Evolutionary conservation across 2,329 filamentous ascomycete species (phyloP).

Genomic region (Emergomyces africanus): DNA sequence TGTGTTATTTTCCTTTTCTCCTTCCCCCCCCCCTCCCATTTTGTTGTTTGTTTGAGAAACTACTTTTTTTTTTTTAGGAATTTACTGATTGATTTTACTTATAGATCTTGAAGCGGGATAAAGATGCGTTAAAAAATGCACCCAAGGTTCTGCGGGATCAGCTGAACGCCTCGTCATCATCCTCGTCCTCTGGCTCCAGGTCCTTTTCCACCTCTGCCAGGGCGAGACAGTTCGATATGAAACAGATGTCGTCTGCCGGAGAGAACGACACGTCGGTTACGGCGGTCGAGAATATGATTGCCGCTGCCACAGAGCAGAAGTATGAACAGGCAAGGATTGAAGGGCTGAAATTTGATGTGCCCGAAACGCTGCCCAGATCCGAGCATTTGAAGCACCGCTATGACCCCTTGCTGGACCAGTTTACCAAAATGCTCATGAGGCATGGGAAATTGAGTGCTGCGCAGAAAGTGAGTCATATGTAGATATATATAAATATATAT

Average conservation of each 20-base stretch:
- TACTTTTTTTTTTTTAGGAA: neutral
- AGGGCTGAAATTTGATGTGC: constrained; percentile 69
- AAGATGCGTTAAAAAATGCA: constrained; percentile 47
- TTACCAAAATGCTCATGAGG: constrained; percentile 82
- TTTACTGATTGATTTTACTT: neutral
- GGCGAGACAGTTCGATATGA: constrained; percentile 18
- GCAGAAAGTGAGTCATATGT: constrained; percentile 52
- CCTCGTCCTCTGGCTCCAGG: constrained; percentile 23
- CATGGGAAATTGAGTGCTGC: constrained; percentile 82
- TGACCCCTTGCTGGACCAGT: constrained; percentile 69
- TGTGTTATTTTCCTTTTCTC: constrained; percentile 1
- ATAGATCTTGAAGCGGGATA: constrained; percentile 52
- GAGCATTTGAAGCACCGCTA: constrained; percentile 67
- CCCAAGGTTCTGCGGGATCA: constrained; percentile 53
- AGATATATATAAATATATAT: neutral
- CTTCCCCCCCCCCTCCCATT: neutral
- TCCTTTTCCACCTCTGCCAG: constrained; percentile 46
- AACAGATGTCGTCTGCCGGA: constrained; percentile 3
- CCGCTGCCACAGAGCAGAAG: constrained; percentile 17
- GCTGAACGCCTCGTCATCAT: constrained; percentile 10
- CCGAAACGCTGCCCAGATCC: constrained; percentile 50
- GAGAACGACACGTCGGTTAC: constrained; percentile 21
- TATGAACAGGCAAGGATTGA: constrained; percentile 26
- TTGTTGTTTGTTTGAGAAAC: neutral
- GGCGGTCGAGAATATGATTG: constrained; percentile 25